Base-by-base conservation (phyloP, 495 filamentous ascomycete species). In the Trichoderma erinaceum region DNA sequence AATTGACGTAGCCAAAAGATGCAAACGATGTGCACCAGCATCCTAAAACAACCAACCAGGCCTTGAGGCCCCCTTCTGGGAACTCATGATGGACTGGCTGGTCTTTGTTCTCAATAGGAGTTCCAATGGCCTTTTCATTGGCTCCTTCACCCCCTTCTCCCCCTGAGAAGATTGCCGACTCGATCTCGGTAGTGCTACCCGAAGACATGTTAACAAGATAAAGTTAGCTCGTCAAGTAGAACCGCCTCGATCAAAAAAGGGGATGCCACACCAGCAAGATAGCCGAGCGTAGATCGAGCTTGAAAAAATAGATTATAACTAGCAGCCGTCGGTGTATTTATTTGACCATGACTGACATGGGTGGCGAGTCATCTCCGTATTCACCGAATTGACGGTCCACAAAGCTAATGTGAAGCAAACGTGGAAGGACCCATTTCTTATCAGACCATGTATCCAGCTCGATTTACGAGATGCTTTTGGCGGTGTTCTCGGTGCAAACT, bases 1-100 rank as follows among this genome's bases (percentile, higher is more conserved):
- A 80, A 75, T 89, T 89, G 43, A 85, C 68, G 73, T 86, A 87
- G 11, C 88, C 88, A 3, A 88, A 75, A 4, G 80, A 79, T 66
- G 78, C 83, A 72, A 89, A 88, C 67, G 78, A 76, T 52, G 78
- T 70, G 43, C 68, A 74, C 32, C 48, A 70, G 6, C 71, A 70
- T 4, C 76, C 77, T 41, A 63, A 35, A 4, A 72, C 73, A 35
- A 75, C 74, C 18, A 77, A 70, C 76, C 76, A 80, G n/a, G 78
- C 78, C 65, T 64, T 65, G 41, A 73, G 56, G 27, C 78, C 77
- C 48, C 78, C 77, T 50, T 80, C 76, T 15, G 76, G 75, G 29
- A 61, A 61, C 11, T 61, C 25, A 35, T 61, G 56, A 3, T 23
- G 23, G 21, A 10, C n/a, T 27, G 23, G 29, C 3, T 27, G 25